phyloP scores from a whole-genome alignment of 139 green algal genomes.

The Chlamydomonas sphaeroides region DNA sequence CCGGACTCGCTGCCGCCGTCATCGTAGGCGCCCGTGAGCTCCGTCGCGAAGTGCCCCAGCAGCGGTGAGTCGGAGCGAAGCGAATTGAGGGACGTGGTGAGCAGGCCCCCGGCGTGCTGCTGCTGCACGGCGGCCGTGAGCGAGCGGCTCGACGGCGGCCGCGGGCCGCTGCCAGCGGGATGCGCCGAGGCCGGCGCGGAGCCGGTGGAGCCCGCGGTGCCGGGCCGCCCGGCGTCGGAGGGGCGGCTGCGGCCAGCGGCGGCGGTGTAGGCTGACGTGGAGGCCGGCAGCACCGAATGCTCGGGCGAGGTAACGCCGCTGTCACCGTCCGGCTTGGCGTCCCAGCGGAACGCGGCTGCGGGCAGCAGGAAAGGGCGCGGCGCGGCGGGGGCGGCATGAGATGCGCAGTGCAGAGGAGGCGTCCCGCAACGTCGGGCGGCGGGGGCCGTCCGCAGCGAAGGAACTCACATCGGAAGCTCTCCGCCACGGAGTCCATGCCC shows the following conservation, averaged over 20 bases:
- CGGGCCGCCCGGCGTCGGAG: no score
- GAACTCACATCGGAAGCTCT: slow-evolving; percentile 43
- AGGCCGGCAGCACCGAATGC: not conserved
- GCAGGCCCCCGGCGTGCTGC: no score
- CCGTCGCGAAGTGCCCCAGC: not conserved
- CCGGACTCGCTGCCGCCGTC: not conserved
- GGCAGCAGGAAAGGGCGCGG: not conserved
- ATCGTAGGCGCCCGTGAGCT: not conserved
- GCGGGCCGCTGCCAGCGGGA: not conserved
- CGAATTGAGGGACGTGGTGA: no score
- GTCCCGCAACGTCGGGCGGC: no score
- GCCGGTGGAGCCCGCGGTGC: not conserved
- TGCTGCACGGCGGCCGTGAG: no score
- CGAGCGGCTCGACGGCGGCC: not conserved
- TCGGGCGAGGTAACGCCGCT: not conserved
- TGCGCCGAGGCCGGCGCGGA: not conserved
- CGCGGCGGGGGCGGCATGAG: not conserved
- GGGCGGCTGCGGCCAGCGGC: no score
- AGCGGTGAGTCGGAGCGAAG: no score
- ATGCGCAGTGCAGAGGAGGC: not conserved
- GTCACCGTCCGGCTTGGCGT: not conserved
- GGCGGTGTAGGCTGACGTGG: no score
- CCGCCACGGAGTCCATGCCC: slow-evolving; percentile 45
- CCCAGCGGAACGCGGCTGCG: slow-evolving; percentile 29
- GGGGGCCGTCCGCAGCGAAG: no score